A percentile compares a stretch with the other conserved stretches of the same genome.
phyloP scores from a whole-genome alignment of 768 basidiomycete species.

The Paxillus rubicundulus region DNA sequence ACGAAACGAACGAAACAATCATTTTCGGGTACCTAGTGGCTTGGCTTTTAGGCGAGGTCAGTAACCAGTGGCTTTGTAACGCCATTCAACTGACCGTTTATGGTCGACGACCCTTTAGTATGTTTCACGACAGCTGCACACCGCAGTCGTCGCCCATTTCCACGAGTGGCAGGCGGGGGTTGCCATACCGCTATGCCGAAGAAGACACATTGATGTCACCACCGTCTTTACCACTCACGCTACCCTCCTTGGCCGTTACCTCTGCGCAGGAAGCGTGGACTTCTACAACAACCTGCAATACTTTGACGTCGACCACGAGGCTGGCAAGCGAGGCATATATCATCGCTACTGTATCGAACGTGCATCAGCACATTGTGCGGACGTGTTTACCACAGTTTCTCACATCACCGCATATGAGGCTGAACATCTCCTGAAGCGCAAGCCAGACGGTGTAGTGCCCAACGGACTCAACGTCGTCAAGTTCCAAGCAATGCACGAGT shows the following conservation, averaged over 20 bases:
- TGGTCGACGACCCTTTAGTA: slow-evolving; percentile 48
- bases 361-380: slow-evolving; percentile 89
- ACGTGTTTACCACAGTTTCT: slow-evolving; percentile 97
- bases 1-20: slow-evolving; percentile 98
- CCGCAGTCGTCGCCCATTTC: slow-evolving; percentile 95
- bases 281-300: slow-evolving; percentile 99
- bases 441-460: slow-evolving; percentile 94
- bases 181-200: slow-evolving; percentile 91
- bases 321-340: slow-evolving; percentile 98
- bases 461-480: slow-evolving; percentile 99
- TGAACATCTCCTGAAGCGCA: slow-evolving; percentile 95
- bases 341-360: slow-evolving; percentile 98
- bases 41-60: slow-evolving; percentile 98
- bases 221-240: slow-evolving; percentile 99
- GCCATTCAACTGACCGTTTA: slow-evolving; percentile 3
- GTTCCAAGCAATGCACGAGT: slow-evolving; percentile 99
- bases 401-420: slow-evolving; percentile 98
- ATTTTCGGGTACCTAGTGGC: slow-evolving; percentile 97
- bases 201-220: slow-evolving; percentile 96
- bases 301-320: slow-evolving; percentile 99
- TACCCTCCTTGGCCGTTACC: slow-evolving; percentile 95
- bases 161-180: slow-evolving; percentile 99
- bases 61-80: slow-evolving; percentile 28
- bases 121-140: slow-evolving; percentile 72
- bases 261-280: slow-evolving; percentile 96